A percentile compares a stretch with the other conserved stretches of the same genome.
These are phyloP conservation scores for Pythium guiyangense DNA, from an alignment of 352 stramenopile genomes.

Conservation along the genomic window DNA sequence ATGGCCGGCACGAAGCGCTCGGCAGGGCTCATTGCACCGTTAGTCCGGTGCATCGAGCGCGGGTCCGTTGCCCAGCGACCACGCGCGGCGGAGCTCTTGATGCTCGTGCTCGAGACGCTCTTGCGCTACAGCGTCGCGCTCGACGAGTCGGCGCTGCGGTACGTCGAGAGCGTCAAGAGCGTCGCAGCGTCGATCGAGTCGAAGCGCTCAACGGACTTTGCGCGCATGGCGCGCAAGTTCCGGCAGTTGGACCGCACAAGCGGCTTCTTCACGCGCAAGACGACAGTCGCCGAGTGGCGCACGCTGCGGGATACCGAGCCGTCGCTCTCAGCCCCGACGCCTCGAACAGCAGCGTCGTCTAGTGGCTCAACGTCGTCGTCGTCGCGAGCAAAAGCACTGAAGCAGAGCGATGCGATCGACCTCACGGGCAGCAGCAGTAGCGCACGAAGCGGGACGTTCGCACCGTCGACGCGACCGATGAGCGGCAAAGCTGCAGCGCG, in stretches of 20 bases:
- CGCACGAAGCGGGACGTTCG: background rate
- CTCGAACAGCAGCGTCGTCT: background rate
- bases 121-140: slow-evolving; percentile 44
- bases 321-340: background rate
- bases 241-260: slow-evolving; percentile 48
- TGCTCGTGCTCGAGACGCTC: slow-evolving; percentile 53
- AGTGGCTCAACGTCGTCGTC: slow-evolving; percentile 5
- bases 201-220: slow-evolving; percentile 62
- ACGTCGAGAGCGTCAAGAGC: slow-evolving; percentile 50
- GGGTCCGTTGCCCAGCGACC: slow-evolving; percentile 47
- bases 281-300: slow-evolving; percentile 15
- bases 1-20: slow-evolving; percentile 51
- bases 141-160: slow-evolving; percentile 36
- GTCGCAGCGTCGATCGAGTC: slow-evolving; percentile 49
- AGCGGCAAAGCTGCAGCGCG: slow-evolving; percentile 56
- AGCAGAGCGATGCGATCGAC: slow-evolving; percentile 14
- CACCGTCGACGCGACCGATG: slow-evolving; percentile 27
- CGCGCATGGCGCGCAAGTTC: slow-evolving; percentile 60
- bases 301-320: slow-evolving; percentile 5
- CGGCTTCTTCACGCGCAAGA: slow-evolving; percentile 48
- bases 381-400: slow-evolving; percentile 18
- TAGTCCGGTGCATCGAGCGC: slow-evolving; percentile 54
- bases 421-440: slow-evolving; percentile 8
- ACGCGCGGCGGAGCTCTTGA: slow-evolving; percentile 62
- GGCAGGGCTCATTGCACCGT: slow-evolving; percentile 35